Conservation (phyloP, 768 basidiomycete species). For the Kwoniella newhampshirensis region DNA sequence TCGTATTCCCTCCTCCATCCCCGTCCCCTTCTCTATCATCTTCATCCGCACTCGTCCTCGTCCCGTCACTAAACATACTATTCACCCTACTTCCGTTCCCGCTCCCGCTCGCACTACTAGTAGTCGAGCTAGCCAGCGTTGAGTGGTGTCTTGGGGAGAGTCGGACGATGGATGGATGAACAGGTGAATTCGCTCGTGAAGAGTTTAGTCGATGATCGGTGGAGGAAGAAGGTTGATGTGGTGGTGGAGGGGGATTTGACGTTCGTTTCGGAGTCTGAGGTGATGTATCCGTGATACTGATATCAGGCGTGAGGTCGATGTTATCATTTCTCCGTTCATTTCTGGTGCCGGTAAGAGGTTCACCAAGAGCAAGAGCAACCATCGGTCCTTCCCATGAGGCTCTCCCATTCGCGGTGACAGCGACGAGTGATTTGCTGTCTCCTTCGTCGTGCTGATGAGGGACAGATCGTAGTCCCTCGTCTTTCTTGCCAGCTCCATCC, state of each 20-base stretch:
- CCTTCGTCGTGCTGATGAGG: too few species aligned
- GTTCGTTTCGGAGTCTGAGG: neutral
- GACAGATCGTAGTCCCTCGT: too few species aligned
- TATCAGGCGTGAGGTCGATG: neutral
- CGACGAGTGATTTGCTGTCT: too few species aligned
- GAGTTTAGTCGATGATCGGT: neutral
- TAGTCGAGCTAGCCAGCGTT: neutral
- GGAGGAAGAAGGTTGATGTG: too few species aligned
- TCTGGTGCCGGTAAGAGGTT: too few species aligned
- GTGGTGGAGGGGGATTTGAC: neutral
- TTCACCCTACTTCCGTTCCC: slow-evolving; percentile 4
- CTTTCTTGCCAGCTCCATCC: too few species aligned
- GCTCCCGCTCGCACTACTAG: neutral
- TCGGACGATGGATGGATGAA: neutral
- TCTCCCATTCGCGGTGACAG: too few species aligned
- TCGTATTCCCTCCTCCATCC: slow-evolving; percentile 17
- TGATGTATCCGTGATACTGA: slow-evolving; percentile 1
- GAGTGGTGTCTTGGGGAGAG: slow-evolving; percentile 1
- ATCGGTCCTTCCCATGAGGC: slow-evolving; percentile 4
- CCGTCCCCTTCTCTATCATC: slow-evolving; percentile 1
- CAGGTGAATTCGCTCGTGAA: too few species aligned
- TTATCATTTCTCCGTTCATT: too few species aligned
- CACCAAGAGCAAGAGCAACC: neutral
- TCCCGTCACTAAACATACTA: neutral
- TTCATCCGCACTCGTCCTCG: neutral